Evolutionary conservation across 495 filamentous ascomycete genomes (phyloP).

Genomic region (Annulohypoxylon moriforme): DNA sequence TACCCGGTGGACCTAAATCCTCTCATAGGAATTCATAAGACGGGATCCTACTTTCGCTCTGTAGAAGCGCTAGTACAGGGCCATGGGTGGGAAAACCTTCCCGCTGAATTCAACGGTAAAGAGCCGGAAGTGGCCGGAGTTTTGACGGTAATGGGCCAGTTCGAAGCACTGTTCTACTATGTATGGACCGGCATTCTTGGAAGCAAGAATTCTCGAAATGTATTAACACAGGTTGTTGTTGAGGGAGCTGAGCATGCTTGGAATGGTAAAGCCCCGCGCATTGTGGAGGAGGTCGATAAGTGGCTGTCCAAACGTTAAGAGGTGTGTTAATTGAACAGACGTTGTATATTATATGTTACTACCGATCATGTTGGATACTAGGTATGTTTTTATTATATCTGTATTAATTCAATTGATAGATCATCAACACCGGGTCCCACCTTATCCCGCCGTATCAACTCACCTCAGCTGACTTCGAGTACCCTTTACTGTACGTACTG

Average conservation of each 20-base stretch:
- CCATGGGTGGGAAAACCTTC: constrained; percentile 40
- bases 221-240: constrained; percentile 31
- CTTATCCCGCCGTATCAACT: too few species aligned
- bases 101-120: constrained; percentile 32
- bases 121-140: constrained; percentile 41
- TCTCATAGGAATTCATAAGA: constrained; percentile 30
- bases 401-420: too few species aligned
- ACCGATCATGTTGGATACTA: background rate
- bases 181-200: constrained; percentile 27
- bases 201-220: constrained; percentile 30
- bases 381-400: background rate
- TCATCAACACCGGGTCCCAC: too few species aligned
- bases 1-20: constrained; percentile 40
- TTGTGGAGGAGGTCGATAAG: constrained; percentile 42
- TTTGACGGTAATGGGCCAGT: constrained; percentile 32
- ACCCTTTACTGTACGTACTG: too few species aligned
- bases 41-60: constrained; percentile 36
- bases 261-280: constrained; percentile 32
- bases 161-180: constrained; percentile 25
- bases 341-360: background rate
- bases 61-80: constrained; percentile 38
- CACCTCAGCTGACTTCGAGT: too few species aligned
- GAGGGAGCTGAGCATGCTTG: constrained; percentile 31
- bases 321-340: background rate
- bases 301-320: constrained; percentile 26